Percentiles rank a stretch among this genome's conserved stretches.
Evolutionary conservation across 2,329 filamentous ascomycete species (phyloP).

Genomic region (Ascochyta lentis): DNA sequence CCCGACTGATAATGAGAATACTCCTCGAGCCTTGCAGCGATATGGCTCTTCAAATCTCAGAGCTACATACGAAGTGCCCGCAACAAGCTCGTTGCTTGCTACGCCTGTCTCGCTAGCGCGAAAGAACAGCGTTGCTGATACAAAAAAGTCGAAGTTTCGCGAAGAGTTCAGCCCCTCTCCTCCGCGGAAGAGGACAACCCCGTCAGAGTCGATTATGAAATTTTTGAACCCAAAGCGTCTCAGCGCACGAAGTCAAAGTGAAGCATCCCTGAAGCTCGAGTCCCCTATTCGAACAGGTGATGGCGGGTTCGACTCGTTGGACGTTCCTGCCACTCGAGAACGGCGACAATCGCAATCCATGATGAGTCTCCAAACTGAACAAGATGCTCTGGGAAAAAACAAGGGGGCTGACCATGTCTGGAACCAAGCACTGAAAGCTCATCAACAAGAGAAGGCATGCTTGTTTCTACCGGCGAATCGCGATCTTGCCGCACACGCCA

Average conservation of each 20-base stretch:
- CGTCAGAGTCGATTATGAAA: slow-evolving; percentile 38
- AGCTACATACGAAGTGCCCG: not conserved
- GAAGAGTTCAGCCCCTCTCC: slow-evolving; percentile 47
- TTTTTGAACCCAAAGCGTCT: slow-evolving; percentile 39
- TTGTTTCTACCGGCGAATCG: slow-evolving; percentile 45
- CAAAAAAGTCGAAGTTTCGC: slow-evolving; percentile 44
- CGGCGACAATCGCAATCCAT: slow-evolving; percentile 40
- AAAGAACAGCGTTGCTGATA: slow-evolving; percentile 41
- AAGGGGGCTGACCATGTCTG: slow-evolving; percentile 40
- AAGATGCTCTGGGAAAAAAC: slow-evolving; percentile 31
- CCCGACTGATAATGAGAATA: slow-evolving; percentile 33
- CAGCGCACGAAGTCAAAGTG: slow-evolving; percentile 42
- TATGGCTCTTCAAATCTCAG: slow-evolving; percentile 19
- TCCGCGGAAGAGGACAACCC: slow-evolving; percentile 32
- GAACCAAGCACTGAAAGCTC: slow-evolving; percentile 45
- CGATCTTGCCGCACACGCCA: slow-evolving; percentile 33
- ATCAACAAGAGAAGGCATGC: slow-evolving; percentile 45
- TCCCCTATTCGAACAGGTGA: slow-evolving; percentile 20
- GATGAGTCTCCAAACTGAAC: slow-evolving; percentile 39
- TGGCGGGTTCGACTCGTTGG: slow-evolving; percentile 27
- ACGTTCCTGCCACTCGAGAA: slow-evolving; percentile 22
- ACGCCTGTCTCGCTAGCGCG: slow-evolving; percentile 18
- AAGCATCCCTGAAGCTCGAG: slow-evolving; percentile 30
- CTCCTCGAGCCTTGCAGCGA: slow-evolving; percentile 25
- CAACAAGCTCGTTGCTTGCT: slow-evolving; percentile 3